These are phyloP conservation scores for Yamadazyma triangularis DNA, from an alignment of 1,139 yeast species.

Conservation along the genomic window DNA sequence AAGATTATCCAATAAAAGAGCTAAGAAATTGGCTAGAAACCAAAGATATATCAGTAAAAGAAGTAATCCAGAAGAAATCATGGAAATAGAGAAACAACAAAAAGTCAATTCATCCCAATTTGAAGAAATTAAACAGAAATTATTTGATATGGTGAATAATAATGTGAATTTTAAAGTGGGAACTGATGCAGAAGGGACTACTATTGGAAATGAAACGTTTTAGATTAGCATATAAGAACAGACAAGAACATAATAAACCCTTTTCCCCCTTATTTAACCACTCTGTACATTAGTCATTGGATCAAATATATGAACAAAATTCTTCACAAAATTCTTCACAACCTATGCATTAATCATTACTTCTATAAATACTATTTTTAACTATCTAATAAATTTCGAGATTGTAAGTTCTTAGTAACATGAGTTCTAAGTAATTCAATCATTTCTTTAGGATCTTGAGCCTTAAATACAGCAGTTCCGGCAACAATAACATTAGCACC, in stretches of 20 bases:
- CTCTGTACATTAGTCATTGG: background rate
- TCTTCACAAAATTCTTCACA: no score
- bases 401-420: constrained; percentile 40
- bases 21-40: constrained; percentile 78
- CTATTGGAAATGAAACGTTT: constrained; percentile 69
- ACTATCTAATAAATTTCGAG: constrained; percentile 20
- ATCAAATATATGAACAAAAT: no score
- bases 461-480: constrained; percentile 90
- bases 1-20: constrained; percentile 74
- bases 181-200: constrained; percentile 68
- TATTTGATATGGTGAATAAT: constrained; percentile 67
- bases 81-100: constrained; percentile 45
- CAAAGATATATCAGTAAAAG: constrained; percentile 62
- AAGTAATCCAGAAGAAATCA: constrained; percentile 45
- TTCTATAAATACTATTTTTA: background rate
- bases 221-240: constrained; percentile 11
- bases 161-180: constrained; percentile 40
- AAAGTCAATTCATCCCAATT: constrained; percentile 8
- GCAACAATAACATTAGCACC: constrained; percentile 99
- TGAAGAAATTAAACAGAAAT: constrained; percentile 56
- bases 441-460: constrained; percentile 70
- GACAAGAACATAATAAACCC: background rate
- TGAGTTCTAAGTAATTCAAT: constrained; percentile 61
- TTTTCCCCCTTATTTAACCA: no score
- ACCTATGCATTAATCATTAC: no score